Percentiles rank a stretch among this genome's conserved stretches.
Evolutionary conservation across 176 grass and related monocot genomes (phyloP).

Genomic region (Bonia amplexicaulis): DNA sequence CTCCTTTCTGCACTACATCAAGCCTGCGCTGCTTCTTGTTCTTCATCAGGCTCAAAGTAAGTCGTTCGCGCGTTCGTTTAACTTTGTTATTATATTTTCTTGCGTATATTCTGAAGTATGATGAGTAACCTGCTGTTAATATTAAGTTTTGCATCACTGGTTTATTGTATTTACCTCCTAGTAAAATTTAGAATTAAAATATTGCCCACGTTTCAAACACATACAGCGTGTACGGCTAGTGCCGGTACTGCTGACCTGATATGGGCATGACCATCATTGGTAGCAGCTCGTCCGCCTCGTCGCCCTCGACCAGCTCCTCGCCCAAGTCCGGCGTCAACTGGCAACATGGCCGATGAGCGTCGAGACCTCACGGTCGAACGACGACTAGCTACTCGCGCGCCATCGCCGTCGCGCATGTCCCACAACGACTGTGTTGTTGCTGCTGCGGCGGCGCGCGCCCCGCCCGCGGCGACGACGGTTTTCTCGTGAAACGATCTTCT

Average conservation of each 20-base stretch:
- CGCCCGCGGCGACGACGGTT: neutral
- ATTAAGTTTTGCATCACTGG: too few species aligned
- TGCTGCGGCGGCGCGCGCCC: neutral
- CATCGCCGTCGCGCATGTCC: slow-evolving; percentile 53
- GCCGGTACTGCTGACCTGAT: slow-evolving; percentile 27
- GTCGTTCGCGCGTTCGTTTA: too few species aligned
- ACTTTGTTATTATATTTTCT: too few species aligned
- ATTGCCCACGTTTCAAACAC: too few species aligned
- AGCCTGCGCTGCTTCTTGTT: too few species aligned
- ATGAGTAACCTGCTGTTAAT: too few species aligned
- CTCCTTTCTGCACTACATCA: too few species aligned
- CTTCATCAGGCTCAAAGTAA: too few species aligned
- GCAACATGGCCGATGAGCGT: slow-evolving; percentile 18
- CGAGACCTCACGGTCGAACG: slow-evolving; percentile 53
- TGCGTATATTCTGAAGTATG: too few species aligned
- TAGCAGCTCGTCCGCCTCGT: neutral
- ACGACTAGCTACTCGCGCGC: slow-evolving; percentile 7
- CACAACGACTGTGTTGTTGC: slow-evolving; percentile 59
- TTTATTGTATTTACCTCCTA: too few species aligned
- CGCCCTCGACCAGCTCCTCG: slow-evolving; percentile 22
- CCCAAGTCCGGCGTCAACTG: slow-evolving; percentile 7
- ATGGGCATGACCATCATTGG: slow-evolving; percentile 57
- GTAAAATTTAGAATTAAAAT: too few species aligned
- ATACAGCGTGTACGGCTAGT: neutral
- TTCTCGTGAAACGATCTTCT: slow-evolving; percentile 54